These are phyloP conservation scores for Cyclotella cryptica DNA, from an alignment of 108 stramenopile species.

Conservation along the genomic window DNA sequence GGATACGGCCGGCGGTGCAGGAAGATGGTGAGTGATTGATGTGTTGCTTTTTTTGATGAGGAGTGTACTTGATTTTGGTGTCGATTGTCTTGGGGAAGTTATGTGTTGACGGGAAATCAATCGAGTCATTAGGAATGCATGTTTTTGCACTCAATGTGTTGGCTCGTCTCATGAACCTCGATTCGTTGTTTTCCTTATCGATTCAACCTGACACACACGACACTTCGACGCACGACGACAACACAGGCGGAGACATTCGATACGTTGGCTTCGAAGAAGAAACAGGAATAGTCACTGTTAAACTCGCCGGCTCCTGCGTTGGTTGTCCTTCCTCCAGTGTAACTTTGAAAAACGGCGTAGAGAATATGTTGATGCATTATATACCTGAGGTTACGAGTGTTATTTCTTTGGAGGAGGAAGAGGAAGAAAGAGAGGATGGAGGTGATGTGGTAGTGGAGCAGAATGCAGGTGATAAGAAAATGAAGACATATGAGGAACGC, in stretches of 20 bases:
- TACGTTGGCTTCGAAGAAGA: slow-evolving; percentile 90
- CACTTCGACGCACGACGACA: not conserved
- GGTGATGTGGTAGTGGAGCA: slow-evolving; percentile 25
- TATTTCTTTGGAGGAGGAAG: slow-evolving; percentile 82
- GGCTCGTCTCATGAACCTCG: not conserved
- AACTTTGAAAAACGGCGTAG: slow-evolving; percentile 98
- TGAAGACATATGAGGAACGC: slow-evolving; percentile 85
- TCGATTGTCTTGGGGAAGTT: too few relatives aligned
- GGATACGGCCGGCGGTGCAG: slow-evolving; percentile 98
- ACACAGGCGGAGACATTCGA: slow-evolving; percentile 94
- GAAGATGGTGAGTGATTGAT: slow-evolving; percentile 82
- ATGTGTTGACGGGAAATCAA: too few relatives aligned
- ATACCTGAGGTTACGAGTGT: slow-evolving; percentile 97
- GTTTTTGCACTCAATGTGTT: too few relatives aligned
- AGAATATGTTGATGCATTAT: slow-evolving; percentile 99
- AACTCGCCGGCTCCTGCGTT: slow-evolving; percentile 92
- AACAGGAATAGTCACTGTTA: slow-evolving; percentile 83
- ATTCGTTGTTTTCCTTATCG: not conserved
- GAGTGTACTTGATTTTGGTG: not conserved
- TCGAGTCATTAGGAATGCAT: too few relatives aligned
- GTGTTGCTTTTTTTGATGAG: not conserved
- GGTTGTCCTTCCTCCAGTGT: slow-evolving; percentile 96
- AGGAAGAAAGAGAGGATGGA: slow-evolving; percentile 46
- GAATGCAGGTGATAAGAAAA: slow-evolving; percentile 53
- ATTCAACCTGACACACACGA: not conserved